A percentile compares a stretch with the other conserved stretches of the same genome.
phyloP scores from a whole-genome alignment of 228 moss, liverwort and hornwort species.

The Sphagnum magellanicum region DNA sequence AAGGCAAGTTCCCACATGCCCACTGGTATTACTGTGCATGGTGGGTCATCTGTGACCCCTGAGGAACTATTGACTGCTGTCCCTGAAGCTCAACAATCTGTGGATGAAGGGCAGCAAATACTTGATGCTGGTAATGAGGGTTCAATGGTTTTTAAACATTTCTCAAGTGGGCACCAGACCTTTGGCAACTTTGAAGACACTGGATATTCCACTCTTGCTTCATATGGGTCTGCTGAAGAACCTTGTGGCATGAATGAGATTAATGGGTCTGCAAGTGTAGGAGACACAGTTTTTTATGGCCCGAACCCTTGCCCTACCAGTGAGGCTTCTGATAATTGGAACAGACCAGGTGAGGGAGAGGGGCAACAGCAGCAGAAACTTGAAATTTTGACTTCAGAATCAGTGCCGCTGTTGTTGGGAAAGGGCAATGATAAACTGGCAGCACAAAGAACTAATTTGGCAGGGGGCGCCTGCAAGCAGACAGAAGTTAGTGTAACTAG shows the following conservation, averaged over 20 bases:
- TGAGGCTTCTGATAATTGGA: slow-evolving; percentile 1
- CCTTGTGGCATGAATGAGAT: neutral
- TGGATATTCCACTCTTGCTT: neutral
- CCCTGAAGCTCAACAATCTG: slow-evolving; percentile 1
- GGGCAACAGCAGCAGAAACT: slow-evolving; percentile 5
- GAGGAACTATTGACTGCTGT: slow-evolving; percentile 1
- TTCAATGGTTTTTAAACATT: neutral
- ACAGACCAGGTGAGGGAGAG: slow-evolving; percentile 5
- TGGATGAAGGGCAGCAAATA: neutral
- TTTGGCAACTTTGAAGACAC: neutral
- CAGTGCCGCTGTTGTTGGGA: neutral
- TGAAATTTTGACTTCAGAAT: neutral
- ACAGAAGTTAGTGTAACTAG: slow-evolving; percentile 4
- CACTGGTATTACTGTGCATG: neutral
- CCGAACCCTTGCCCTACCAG: slow-evolving; percentile 13
- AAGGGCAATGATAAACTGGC: neutral
- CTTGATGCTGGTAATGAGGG: neutral
- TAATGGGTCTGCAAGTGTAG: slow-evolving; percentile 18
- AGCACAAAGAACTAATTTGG: neutral
- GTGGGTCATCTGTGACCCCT: neutral
- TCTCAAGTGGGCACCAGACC: neutral
- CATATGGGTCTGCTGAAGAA: slow-evolving; percentile 3
- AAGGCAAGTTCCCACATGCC: slow-evolving; percentile 8
- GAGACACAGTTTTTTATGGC: slow-evolving; percentile 6
- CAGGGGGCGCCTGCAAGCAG: neutral